These are phyloP conservation scores for Leccinum subgranulosum DNA, from an alignment of 768 basidiomycete species.

Conservation along the genomic window DNA sequence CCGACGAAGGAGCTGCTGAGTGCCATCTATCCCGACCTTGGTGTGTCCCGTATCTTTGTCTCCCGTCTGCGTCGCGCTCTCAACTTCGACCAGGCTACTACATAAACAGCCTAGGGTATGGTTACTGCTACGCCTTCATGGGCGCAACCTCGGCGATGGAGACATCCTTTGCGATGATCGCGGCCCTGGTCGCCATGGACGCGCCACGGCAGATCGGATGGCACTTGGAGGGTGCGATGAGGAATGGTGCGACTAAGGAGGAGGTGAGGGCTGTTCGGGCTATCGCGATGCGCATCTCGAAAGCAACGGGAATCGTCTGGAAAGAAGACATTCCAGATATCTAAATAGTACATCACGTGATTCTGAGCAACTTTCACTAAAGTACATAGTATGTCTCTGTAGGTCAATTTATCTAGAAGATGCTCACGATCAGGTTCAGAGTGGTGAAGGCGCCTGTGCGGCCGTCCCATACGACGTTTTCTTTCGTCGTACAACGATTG, in stretches of 20 bases:
- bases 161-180: slow-evolving; percentile 58
- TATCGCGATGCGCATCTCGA: slow-evolving; percentile 52
- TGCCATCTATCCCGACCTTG: slow-evolving; percentile 60
- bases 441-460: too few relatives aligned
- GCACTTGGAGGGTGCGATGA: slow-evolving; percentile 57
- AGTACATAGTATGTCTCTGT: slow-evolving; percentile 65
- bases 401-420: slow-evolving; percentile 67
- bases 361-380: background rate
- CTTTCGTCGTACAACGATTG: slow-evolving; percentile 23
- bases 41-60: slow-evolving; percentile 33
- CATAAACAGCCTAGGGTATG: slow-evolving; percentile 53
- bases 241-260: slow-evolving; percentile 51
- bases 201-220: slow-evolving; percentile 63
- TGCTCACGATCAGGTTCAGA: too few relatives aligned
- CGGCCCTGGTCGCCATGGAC: slow-evolving; percentile 59
- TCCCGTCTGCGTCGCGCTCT: background rate
- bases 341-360: slow-evolving; percentile 14
- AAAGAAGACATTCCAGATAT: slow-evolving; percentile 48
- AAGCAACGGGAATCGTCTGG: slow-evolving; percentile 50
- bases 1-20: slow-evolving; percentile 46
- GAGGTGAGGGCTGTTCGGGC: slow-evolving; percentile 52
- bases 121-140: slow-evolving; percentile 49
- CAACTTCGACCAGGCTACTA: slow-evolving; percentile 45
- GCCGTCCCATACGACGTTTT: too few relatives aligned
- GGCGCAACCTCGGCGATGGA: slow-evolving; percentile 48